phyloP scores from a whole-genome alignment of 352 stramenopile genomes.

The Phytophthora citrophthora region DNA sequence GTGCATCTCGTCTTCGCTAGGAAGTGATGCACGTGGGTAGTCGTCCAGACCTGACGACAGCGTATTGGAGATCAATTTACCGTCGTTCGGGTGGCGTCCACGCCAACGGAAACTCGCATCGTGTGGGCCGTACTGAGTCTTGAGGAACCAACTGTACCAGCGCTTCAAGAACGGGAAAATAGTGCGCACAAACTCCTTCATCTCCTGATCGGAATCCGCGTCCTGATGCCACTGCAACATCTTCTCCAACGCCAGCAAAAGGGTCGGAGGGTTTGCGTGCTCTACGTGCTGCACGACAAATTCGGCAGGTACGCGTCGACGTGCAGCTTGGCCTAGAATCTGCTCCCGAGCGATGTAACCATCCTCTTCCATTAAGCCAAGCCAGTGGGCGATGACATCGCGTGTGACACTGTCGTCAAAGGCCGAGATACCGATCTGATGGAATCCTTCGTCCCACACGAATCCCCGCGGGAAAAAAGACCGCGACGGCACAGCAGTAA shows the following conservation, averaged over 20 bases:
- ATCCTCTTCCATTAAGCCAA: constrained; percentile 83
- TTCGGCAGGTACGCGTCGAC: constrained; percentile 81
- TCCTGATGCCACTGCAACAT: constrained; percentile 52
- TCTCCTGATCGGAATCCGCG: constrained; percentile 20
- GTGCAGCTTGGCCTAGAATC: constrained; percentile 77
- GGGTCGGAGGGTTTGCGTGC: constrained; percentile 92
- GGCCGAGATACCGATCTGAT: constrained; percentile 84
- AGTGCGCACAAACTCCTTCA: constrained; percentile 48
- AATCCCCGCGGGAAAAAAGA: constrained; percentile 95
- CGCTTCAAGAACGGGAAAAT: constrained; percentile 76
- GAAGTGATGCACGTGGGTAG: constrained; percentile 86
- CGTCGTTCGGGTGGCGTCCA: constrained; percentile 68
- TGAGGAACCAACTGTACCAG: constrained; percentile 83
- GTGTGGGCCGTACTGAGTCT: constrained; percentile 60
- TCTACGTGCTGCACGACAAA: constrained; percentile 92
- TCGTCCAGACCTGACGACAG: constrained; percentile 93
- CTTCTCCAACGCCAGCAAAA: constrained; percentile 88
- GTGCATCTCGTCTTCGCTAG: constrained; percentile 85
- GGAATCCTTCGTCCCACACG: constrained; percentile 96
- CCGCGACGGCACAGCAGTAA: constrained; percentile 91
- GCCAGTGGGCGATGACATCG: constrained; percentile 90
- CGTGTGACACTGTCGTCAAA: constrained; percentile 80
- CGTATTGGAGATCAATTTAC: constrained; percentile 91
- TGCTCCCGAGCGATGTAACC: constrained; percentile 95
- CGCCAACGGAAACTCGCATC: constrained; percentile 78